These are phyloP conservation scores for Cytospora piceicola DNA, from an alignment of 2,329 filamentous ascomycete genomes.

Conservation along the genomic window DNA sequence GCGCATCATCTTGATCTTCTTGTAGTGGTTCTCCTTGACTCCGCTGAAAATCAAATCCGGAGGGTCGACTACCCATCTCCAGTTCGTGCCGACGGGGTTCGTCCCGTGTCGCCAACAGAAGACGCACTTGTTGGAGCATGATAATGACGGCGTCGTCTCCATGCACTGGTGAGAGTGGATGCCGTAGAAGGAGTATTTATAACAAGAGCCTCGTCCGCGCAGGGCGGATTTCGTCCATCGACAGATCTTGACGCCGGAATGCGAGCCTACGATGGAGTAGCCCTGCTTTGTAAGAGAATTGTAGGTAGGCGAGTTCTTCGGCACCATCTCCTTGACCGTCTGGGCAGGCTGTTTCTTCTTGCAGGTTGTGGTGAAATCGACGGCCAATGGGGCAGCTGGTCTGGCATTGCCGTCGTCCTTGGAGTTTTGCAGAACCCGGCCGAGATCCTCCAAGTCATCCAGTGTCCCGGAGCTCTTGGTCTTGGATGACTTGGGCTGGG, in stretches of 20 bases:
- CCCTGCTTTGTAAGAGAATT: constrained; percentile 91
- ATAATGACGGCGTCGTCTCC: constrained; percentile 95
- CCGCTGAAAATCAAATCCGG: constrained; percentile 88
- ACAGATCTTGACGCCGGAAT: constrained; percentile 96
- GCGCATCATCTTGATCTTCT: constrained; percentile 96
- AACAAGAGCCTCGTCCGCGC: constrained; percentile 90
- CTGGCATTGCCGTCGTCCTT: constrained; percentile 40
- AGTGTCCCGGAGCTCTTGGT: constrained; percentile 55
- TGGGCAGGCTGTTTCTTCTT: constrained; percentile 50
- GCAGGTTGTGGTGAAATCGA: constrained; percentile 75
- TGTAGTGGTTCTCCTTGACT: constrained; percentile 89
- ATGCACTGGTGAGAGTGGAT: constrained; percentile 97
- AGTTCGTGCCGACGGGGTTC: constrained; percentile 94
- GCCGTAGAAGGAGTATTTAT: constrained; percentile 97
- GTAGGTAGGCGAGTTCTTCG: constrained; percentile 86
- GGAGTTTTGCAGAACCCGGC: constrained; percentile 62
- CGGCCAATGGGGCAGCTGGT: constrained; percentile 61
- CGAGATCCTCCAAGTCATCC: constrained; percentile 85
- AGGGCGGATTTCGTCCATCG: constrained; percentile 98
- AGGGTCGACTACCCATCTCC: constrained; percentile 94
- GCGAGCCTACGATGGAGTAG: constrained; percentile 91
- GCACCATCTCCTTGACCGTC: constrained; percentile 87
- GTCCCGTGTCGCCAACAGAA: constrained; percentile 99
- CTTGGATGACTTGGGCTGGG: constrained; percentile 46
- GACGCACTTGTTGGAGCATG: constrained; percentile 97